Base-by-base conservation (phyloP, 768 basidiomycete genomes). In the Tricholoma saponaceum region DNA sequence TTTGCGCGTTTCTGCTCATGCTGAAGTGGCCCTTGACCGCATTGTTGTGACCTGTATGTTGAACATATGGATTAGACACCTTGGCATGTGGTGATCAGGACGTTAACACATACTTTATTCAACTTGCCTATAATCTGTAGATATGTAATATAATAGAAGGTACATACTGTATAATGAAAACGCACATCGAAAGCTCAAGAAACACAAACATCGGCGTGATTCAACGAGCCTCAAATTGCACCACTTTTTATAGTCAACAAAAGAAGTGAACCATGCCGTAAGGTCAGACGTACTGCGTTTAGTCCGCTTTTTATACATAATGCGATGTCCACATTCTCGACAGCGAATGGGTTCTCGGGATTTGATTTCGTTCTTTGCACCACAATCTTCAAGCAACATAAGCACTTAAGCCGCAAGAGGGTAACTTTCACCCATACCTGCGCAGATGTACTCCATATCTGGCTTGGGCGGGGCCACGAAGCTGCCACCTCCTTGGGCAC, bases 301-400 rank as follows among this genome's bases (percentile, higher is more conserved):
- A 22, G 95, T 96, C 66, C 96, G 79, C 73, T 95, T 97, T 76
- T 98, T 98, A 75, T 97, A 98, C 92, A 98, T 95, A 70, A 98
- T 96, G 53, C 96, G 86, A 72, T 98, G 96, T 3, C 96, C 96
- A 67, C 96, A 98, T 69, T 98, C 94, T 63, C 90, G 82, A 74
- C 96, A 98, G 56, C 96, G 88, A 62, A 98, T 95, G 43, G 93
- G 92, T 70, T 98, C 96, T 58, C 92, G 79, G 7, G 91, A 79
- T 72, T 86, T 89, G 69, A 98, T 94, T 67, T 91, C 88, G 71
- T 95, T 97, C 75, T 90, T 90, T 1, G 88, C 89, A 59, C 92
- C 91, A 69, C 95, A 98, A 69, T 97, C 95, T 93, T 66, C 35
- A 37, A 26, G 28, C 20, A 52, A 54, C 32, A 65, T 64, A 64